Base-by-base conservation (phyloP, 805 yeast genomes). In the Debaryomyces castellii region DNA sequence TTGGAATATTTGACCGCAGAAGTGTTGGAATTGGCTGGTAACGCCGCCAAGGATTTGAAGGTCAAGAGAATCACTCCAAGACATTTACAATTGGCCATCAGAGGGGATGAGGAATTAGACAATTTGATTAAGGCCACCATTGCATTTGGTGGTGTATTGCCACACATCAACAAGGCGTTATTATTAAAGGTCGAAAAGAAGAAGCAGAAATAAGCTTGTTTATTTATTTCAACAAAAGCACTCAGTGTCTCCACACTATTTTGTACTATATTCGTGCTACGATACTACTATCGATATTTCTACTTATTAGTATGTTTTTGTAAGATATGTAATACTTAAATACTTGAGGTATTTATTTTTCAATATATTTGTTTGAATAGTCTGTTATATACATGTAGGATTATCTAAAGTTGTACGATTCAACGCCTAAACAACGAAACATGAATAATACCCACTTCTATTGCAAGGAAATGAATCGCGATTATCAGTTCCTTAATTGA, bases 81-180 rank as follows among this genome's bases (percentile, higher is more conserved):
- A 74, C 98, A 91, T 71, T 78, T 91, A 63, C 97, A 91, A 71
- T 80, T 91, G 62, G 98, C 98, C 51, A 91, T 91, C 63, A 89
- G 98, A 77, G 96, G 96, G 66, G 98, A 92, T 71, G 98, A 92
- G 71, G 98, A 92, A 73, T 83, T 92, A 69, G 96, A 91, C 76
- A 85, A 89, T 53, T 80, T 92, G 64, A 87, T 92, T 64, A 85
- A 89, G 72, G 96, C 97, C 48, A 92, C 97, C 48, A 92, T 92
- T 66, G 97, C 97, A 34, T 89, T 85, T 58, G 98, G 98, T 78
- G 98, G 98, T 84, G 98, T 92, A 45, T 77, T 92, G 67, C 98
- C 98, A 45, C 96, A 89, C 66, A 88, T 89, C 63, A 88, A 89
- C 73, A 84, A 85, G 67, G 89, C 89, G 46, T 75, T 87, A 60